Evolutionary conservation across 2,329 filamentous ascomycete species (phyloP).

Genomic region (Colletotrichum sp.): DNA sequence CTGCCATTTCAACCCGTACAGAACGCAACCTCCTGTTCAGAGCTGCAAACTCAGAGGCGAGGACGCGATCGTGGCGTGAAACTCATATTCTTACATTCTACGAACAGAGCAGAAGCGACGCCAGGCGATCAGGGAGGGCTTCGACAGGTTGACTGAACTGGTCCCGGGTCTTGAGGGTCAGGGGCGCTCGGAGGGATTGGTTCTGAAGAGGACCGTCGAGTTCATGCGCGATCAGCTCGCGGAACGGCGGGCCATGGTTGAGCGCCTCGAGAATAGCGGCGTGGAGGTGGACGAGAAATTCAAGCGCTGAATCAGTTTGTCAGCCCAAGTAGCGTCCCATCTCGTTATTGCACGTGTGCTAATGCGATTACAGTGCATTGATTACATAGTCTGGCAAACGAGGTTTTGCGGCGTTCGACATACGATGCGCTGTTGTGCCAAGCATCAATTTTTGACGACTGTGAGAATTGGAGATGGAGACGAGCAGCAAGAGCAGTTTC

Average conservation of each 20-base stretch:
- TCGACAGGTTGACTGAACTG: slow-evolving; percentile 79
- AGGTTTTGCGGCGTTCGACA: background rate
- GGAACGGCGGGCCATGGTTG: slow-evolving; percentile 62
- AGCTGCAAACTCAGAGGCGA: too few relatives aligned
- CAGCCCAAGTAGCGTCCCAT: background rate
- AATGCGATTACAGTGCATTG: background rate
- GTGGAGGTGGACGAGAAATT: slow-evolving; percentile 57
- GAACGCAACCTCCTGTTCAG: background rate
- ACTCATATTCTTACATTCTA: background rate
- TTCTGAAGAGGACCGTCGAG: slow-evolving; percentile 75
- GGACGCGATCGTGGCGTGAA: background rate
- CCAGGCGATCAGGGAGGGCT: slow-evolving; percentile 78
- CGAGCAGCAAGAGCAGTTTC: background rate
- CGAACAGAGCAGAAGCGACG: slow-evolving; percentile 48
- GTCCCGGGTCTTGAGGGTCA: slow-evolving; percentile 85
- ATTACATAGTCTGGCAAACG: background rate
- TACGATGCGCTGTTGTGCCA: background rate
- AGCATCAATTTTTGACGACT: background rate
- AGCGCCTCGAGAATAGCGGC: slow-evolving; percentile 62
- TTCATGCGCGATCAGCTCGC: slow-evolving; percentile 66
- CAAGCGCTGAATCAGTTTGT: slow-evolving; percentile 42
- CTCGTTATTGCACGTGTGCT: background rate
- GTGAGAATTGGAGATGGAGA: background rate
- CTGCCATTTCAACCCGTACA: background rate
- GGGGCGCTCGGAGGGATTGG: slow-evolving; percentile 82